Percentiles rank a stretch among this genome's conserved stretches.
These are phyloP conservation scores for Agarophyton chilense DNA, from an alignment of 23 red algal species.

Conservation along the genomic window DNA sequence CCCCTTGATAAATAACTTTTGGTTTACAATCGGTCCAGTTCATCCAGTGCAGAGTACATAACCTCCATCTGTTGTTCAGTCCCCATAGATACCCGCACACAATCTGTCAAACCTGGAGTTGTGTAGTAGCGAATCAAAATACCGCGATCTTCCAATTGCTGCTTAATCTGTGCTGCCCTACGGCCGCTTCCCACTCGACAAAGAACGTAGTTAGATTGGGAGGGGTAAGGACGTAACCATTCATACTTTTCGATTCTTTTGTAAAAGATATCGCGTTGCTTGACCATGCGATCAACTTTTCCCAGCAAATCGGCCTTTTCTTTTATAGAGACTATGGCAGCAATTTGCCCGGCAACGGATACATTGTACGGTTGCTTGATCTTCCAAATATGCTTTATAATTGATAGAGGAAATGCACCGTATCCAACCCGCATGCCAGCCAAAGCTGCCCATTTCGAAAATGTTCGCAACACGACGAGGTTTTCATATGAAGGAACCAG, in stretches of 20 bases:
- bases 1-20: too few relatives aligned
- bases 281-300: slow-evolving; percentile 74
- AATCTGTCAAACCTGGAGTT: slow-evolving; percentile 71
- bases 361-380: slow-evolving; percentile 99
- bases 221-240: slow-evolving; percentile 85
- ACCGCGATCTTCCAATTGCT: slow-evolving; percentile 65
- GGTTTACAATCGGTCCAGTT: slow-evolving; percentile 15
- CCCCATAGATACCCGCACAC: slow-evolving; percentile 96
- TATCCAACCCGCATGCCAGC: slow-evolving; percentile 96
- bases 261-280: slow-evolving; percentile 80
- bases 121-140: slow-evolving; percentile 99
- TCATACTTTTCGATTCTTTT: slow-evolving; percentile 27
- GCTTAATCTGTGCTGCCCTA: slow-evolving; percentile 61
- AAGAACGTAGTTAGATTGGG: slow-evolving; percentile 92
- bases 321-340: slow-evolving; percentile 75
- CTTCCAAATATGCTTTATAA: slow-evolving; percentile 97
- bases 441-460: slow-evolving; percentile 96
- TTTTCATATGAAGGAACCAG: slow-evolving; percentile 83
- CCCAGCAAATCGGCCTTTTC: slow-evolving; percentile 67
- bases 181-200: slow-evolving; percentile 77
- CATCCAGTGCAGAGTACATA: slow-evolving; percentile 75
- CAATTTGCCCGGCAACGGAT: slow-evolving; percentile 83
- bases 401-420: slow-evolving; percentile 84
- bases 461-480: slow-evolving; percentile 93
- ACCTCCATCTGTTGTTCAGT: slow-evolving; percentile 89